A percentile compares a stretch with the other conserved stretches of the same genome.
These are phyloP conservation scores for Eucalyptus guilfoylei DNA, from an alignment of 345 rosid species.

Conservation along the genomic window DNA sequence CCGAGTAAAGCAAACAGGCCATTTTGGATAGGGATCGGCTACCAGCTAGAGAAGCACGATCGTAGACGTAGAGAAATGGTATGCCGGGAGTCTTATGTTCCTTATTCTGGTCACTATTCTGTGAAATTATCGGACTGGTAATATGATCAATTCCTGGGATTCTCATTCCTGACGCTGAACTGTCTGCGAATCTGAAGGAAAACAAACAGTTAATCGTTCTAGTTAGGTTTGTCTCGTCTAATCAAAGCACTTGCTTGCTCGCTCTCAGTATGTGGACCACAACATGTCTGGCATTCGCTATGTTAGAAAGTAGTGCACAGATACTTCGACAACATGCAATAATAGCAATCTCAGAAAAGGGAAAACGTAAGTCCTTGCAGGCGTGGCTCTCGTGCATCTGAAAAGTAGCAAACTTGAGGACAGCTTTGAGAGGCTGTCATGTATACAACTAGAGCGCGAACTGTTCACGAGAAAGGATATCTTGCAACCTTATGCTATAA, in stretches of 20 bases:
- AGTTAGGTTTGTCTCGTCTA: background rate
- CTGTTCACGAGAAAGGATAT: background rate
- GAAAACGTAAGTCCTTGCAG: background rate
- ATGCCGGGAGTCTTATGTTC: background rate
- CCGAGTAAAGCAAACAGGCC: slow-evolving; percentile 13
- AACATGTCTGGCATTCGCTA: background rate
- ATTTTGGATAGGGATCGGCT: background rate
- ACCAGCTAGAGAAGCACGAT: background rate
- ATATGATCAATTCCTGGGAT: background rate
- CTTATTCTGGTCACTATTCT: background rate
- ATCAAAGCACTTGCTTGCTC: background rate
- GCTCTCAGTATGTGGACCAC: background rate
- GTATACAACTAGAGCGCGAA: background rate
- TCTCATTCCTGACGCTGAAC: background rate
- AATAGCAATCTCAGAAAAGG: background rate
- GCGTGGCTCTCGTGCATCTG: background rate
- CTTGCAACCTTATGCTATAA: background rate
- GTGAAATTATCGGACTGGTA: background rate
- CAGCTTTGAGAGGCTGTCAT: background rate
- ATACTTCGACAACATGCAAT: background rate
- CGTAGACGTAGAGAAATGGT: background rate
- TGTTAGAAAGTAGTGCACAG: background rate
- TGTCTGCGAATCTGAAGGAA: background rate
- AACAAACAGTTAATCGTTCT: background rate
- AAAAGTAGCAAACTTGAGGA: background rate